Base-by-base conservation (phyloP, 177 flowering plant species). In the Vitis hybrid region DNA sequence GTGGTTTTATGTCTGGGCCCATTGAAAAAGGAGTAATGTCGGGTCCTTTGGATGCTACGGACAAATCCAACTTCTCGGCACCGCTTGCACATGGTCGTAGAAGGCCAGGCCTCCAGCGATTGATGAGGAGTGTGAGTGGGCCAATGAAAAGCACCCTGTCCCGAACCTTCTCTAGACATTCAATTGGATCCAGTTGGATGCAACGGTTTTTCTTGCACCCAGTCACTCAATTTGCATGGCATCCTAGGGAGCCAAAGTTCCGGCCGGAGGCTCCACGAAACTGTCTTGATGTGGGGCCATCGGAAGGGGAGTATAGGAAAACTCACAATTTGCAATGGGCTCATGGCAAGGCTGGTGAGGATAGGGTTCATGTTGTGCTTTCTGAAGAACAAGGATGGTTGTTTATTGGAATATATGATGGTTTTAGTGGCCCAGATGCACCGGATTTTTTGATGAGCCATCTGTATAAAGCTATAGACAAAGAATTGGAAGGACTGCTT, bases 301-400 rank as follows among this genome's bases (percentile, higher is more conserved):
- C 87, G 21, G 85, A 79, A 59, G 79, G 73, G 51, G 87, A 83
- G 62, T 71, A 70, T 75, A 76, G 78, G 55, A 74, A 76, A 61
- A 72, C 74, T 39, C 76, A 77, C 45, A 79, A 84, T 70, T 75
- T 88, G 75, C 91, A 86, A 57, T 88, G 89, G 89, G 89, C 88
- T 60, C 91, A 86, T 59, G 91, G 89, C 13, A 86, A 88, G 82
- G 91, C 91, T 53, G 91, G 91, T 21, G 91, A 88, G 73, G 91
- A 86, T 63, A 80, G 91, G 78, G 91, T 88, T 70, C 91, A 88
- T 70, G 89, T 88, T 51, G 91, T 88, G 65, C 73, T 88, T 62
- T 88, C 88, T 31, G 91, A 88, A 74, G 86, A 83, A 49, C 84
- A 83, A 52, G 84, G 86, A 31, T 79, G 85, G 87, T 65, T 84